phyloP scores from a whole-genome alignment of 176 grass and related monocot species.

The Musa schizocarpa region DNA sequence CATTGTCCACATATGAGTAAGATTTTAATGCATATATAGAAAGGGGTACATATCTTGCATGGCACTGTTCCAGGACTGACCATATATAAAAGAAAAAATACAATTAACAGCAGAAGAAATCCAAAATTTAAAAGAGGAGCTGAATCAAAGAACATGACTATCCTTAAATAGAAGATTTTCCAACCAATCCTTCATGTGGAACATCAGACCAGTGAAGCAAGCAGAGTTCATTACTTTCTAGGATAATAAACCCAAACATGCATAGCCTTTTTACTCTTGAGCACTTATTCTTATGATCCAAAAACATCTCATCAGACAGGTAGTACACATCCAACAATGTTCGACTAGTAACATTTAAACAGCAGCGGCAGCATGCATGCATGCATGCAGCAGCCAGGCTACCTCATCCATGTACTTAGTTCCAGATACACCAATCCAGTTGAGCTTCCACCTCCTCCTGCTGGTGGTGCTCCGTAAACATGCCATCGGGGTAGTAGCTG shows the following conservation, averaged over 20 bases:
- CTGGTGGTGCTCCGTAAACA: background rate
- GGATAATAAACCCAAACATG: background rate
- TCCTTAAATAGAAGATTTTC: no score
- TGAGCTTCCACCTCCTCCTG: background rate
- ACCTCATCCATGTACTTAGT: background rate
- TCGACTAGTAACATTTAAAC: background rate
- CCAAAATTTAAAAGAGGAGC: no score
- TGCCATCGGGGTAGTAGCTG: constrained; percentile 30
- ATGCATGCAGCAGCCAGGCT: background rate
- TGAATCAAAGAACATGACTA: no score
- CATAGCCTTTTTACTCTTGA: background rate
- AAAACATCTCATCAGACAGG: background rate
- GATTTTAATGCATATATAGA: no score
- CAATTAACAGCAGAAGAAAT: no score
- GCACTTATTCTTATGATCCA: background rate
- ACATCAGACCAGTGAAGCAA: background rate
- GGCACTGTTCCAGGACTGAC: no score
- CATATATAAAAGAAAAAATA: no score
- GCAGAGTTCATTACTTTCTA: background rate
- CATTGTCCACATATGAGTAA: no score
- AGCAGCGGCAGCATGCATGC: background rate
- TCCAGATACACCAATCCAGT: constrained; percentile 11
- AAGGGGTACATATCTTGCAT: no score
- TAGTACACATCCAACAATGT: background rate
- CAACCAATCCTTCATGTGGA: background rate